Evolutionary conservation across 371 early-diverging fungal species (phyloP), one percentile per base, ranked within the genome.

Genomic region (Mortierella sp.): DNA sequence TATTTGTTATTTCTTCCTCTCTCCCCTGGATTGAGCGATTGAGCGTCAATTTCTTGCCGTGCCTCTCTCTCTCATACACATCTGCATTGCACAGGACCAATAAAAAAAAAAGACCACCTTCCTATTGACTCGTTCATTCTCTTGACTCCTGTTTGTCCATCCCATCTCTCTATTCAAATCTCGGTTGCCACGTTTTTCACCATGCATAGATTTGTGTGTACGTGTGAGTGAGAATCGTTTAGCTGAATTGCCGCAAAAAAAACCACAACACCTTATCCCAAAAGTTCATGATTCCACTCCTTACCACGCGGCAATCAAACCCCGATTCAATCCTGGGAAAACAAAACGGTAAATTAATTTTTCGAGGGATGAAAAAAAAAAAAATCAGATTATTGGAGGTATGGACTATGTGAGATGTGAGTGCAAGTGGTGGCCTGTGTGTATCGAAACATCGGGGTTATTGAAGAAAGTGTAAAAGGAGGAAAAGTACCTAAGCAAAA

Each of bases 361-460:
- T 53, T 50, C 14, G 10, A 50, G 2, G 14, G 14, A 1, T 31
- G 21, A 61, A 28, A 26, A 28, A 28, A 28, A 21, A 21, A 14
- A 51, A 21, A 51, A 46, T 10, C 46, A 46, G 11, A 16, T 50
- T 24, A 8, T 54, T 54, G 54, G 54, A 54, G n/a, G n/a, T 54
- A n/a, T n/a, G n/a, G 54, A 5, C 16, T n/a, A 9, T 54, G 54
- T n/a, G 54, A n/a, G 54, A n/a, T 54, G n/a, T 24, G 53, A 8
- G 48, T 48, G 48, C 9, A 34, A 34, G 6, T 61, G 31, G 16
- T 61, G 61, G 61, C 61, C 61, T 61, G 61, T 61, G 61, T 61
- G 61, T 61, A 34, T 61, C 67, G 43, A 67, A 37, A 67, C 40
- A 67, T 67, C 67, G 67, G 37, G 40, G 64, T 40, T 67, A 10